Evolutionary conservation across 345 rosid species (phyloP).

Genomic region (Bruguiera sexangula): DNA sequence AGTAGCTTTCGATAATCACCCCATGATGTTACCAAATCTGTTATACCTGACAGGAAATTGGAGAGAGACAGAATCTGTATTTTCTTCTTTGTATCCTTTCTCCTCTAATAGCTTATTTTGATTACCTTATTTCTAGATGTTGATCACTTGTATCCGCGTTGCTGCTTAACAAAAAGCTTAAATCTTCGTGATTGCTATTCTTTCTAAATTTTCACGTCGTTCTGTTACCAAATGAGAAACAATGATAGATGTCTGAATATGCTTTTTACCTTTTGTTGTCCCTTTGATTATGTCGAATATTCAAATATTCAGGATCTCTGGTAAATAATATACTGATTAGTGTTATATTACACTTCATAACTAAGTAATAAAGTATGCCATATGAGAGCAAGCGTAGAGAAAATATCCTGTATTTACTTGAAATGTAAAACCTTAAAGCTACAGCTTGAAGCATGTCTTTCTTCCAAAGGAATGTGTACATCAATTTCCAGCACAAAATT

Average conservation of each 20-base stretch:
- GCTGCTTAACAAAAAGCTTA: constrained; percentile 24
- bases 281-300: no score
- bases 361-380: no score
- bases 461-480: not conserved
- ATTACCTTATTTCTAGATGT: constrained; percentile 19
- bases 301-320: no score
- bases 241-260: not conserved
- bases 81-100: constrained; percentile 19
- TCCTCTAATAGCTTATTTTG: not conserved
- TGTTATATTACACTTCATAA: no score
- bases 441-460: constrained; percentile 2
- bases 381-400: no score
- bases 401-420: no score
- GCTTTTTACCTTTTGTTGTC: not conserved
- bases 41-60: constrained; percentile 39
- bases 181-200: constrained; percentile 34
- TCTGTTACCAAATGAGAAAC: not conserved
- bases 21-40: constrained; percentile 27
- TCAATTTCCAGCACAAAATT: not conserved
- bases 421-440: no score
- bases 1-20: constrained; percentile 27
- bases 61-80: constrained; percentile 25
- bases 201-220: not conserved
- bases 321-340: no score
- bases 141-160: constrained; percentile 37